Conservation (phyloP, 2,329 filamentous ascomycete genomes). For the Ampelomyces quisqualis region DNA sequence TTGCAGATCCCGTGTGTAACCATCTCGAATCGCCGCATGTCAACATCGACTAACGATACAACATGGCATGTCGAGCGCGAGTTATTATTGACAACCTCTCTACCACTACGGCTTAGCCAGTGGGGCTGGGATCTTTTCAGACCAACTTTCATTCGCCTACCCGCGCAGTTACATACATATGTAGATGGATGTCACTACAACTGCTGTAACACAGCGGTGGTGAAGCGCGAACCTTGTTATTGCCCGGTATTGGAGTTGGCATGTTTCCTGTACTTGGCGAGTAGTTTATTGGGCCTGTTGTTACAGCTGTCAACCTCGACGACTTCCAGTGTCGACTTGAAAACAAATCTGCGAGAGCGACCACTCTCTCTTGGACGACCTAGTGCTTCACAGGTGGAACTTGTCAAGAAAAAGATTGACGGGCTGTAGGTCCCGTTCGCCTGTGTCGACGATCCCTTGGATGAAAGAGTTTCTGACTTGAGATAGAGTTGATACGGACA, state of each 20-base stretch:
- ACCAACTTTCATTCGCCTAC: conserved; percentile 3
- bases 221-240: conserved; percentile 16
- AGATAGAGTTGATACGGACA: conserved; percentile 30
- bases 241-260: no score
- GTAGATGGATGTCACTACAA: conserved; percentile 12
- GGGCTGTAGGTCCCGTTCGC: conserved; percentile 16
- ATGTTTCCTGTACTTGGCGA: no score
- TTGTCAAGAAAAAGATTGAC: conserved; percentile 15
- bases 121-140: conserved; percentile 11
- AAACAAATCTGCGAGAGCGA: conserved; percentile 5
- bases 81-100: not conserved
- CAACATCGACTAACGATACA: no score
- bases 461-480: conserved; percentile 17
- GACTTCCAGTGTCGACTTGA: no score
- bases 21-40: conserved; percentile 1
- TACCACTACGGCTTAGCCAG: not conserved
- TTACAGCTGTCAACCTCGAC: no score
- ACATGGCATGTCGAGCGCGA: no score
- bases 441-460: not conserved
- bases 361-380: conserved; percentile 12
- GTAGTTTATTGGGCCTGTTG: not conserved
- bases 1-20: not conserved
- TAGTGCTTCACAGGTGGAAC: conserved; percentile 9
- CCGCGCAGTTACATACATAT: conserved; percentile 12
- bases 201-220: conserved; percentile 25